These are phyloP conservation scores for Sphaerulina vaccinii DNA, from an alignment of 2,329 filamentous ascomycete species.

Conservation along the genomic window DNA sequence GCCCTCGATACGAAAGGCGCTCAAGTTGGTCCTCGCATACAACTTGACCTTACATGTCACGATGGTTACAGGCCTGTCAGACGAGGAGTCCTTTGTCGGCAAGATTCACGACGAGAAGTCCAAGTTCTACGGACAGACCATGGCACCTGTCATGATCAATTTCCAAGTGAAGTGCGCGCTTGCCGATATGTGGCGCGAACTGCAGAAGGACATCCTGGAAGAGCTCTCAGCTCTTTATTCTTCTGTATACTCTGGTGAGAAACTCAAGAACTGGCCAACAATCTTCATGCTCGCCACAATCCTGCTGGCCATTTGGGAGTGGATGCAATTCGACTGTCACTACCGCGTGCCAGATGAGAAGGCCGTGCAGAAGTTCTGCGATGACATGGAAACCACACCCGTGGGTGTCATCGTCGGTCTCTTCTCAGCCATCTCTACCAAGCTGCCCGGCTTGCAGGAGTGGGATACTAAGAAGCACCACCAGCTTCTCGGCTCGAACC, in stretches of 20 bases:
- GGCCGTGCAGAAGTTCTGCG: slow-evolving; percentile 90
- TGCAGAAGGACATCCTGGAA: slow-evolving; percentile 93
- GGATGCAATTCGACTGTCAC: slow-evolving; percentile 98
- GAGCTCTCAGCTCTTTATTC: slow-evolving; percentile 91
- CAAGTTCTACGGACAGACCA: slow-evolving; percentile 83
- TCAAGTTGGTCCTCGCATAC: slow-evolving; percentile 93
- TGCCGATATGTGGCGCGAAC: slow-evolving; percentile 96
- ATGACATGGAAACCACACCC: slow-evolving; percentile 92
- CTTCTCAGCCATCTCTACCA: slow-evolving; percentile 97
- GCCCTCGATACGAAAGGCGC: slow-evolving; percentile 86
- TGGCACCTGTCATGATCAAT: slow-evolving; percentile 98
- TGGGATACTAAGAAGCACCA: slow-evolving; percentile 94
- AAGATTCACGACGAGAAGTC: slow-evolving; percentile 83
- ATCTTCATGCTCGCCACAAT: slow-evolving; percentile 97
- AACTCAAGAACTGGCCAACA: slow-evolving; percentile 97
- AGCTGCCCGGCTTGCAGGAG: slow-evolving; percentile 86
- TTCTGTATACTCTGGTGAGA: slow-evolving; percentile 96
- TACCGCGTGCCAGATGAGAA: slow-evolving; percentile 84
- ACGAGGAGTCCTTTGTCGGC: slow-evolving; percentile 74
- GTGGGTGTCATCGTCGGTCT: slow-evolving; percentile 95
- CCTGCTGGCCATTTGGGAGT: slow-evolving; percentile 90
- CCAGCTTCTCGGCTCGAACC: slow-evolving; percentile 85
- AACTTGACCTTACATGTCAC: slow-evolving; percentile 94
- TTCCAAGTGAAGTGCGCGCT: slow-evolving; percentile 98
- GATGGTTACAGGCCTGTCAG: slow-evolving; percentile 84